Percentiles rank a stretch among this genome's conserved stretches.
Evolutionary conservation across 768 basidiomycete species (phyloP).

Genomic region (Crassisporium funariophilum): DNA sequence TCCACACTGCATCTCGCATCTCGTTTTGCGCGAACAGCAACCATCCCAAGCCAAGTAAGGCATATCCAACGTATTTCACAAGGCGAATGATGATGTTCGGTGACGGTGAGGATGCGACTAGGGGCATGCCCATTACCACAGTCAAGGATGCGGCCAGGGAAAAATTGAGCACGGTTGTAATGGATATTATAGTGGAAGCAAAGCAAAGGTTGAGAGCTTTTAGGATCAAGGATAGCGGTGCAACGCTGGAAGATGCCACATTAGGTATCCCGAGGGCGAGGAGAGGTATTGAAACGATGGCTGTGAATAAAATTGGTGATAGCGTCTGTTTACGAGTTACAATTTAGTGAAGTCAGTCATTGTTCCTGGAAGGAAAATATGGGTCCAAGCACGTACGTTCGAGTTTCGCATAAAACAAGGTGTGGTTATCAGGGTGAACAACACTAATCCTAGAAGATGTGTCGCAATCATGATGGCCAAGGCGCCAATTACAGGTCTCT

Average conservation of each 20-base stretch:
- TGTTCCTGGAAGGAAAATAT: not conserved
- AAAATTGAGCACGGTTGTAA: constrained; percentile 89
- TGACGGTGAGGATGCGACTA: constrained; percentile 47
- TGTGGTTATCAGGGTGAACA: constrained; percentile 52
- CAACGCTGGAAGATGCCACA: constrained; percentile 25
- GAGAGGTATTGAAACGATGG: constrained; percentile 34
- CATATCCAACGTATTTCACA: constrained; percentile 41
- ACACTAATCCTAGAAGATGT: constrained; percentile 52
- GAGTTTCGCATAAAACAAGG: constrained; percentile 44
- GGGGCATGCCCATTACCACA: constrained; percentile 62
- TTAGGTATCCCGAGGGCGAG: constrained; percentile 31
- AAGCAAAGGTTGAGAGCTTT: constrained; percentile 80
- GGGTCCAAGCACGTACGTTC: constrained; percentile 35
- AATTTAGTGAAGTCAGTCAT: not conserved
- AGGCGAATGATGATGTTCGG: constrained; percentile 22
- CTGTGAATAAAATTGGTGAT: constrained; percentile 29
- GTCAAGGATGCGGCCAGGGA: constrained; percentile 80
- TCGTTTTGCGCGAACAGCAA: constrained; percentile 48
- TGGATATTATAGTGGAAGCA: constrained; percentile 82
- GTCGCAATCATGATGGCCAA: constrained; percentile 57
- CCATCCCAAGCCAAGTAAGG: constrained; percentile 59
- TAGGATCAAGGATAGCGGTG: constrained; percentile 51
- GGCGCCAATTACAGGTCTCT: constrained; percentile 55
- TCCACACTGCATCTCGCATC: constrained; percentile 57
- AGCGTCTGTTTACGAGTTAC: constrained; percentile 16